Evolutionary conservation across 331 rosid species (phyloP), one percentile per base, ranked within the genome.

Genomic region (Pyracantha coccinea): DNA sequence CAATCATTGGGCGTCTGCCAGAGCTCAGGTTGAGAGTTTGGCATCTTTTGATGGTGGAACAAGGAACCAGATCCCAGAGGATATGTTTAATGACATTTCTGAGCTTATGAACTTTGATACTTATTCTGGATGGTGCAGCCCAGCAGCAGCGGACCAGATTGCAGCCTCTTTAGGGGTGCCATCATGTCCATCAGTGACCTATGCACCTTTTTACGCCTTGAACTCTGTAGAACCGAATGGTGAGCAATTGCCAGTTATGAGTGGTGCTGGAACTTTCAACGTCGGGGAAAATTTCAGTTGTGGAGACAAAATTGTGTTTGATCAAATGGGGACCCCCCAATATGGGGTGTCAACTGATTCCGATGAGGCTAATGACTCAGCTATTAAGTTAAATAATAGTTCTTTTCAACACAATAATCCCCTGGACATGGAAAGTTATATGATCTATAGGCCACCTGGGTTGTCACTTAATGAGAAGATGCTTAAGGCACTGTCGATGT

Each of bases 381-480:
- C 53, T 80, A 68, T 81, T 25, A 83, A 78, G 76, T 81, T 64
- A 68, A 81, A 78, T 61, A 66, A 35, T 63, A 81, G 47, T 69
- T 76, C 86, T 62, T 76, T 72, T 66, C 86, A 83, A 66, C 76
- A 77, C 31, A 70, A 71, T 64, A 64, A 71, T 74, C 65, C 38
- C 58, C 58, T 78, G 59, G 88, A 78, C 23, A 29, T 41, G 62
- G 78, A 33, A 8, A 72, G 78, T 19, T 75, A 25, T 67, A 32
- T 74, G 28, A 76, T 89, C 21, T 69, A 86, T 28, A 78, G 85
- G 87, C 71, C 93, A 60, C 47, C 74, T 54, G 75, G 68, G 41
- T 75, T 78, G 77, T 85, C 96, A 79, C 92, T 93, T 74, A 95
- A 88, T 73, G 96, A 93, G 85, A 91, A 81, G 84, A 93, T 93